Evolutionary conservation across 129 eudicot genomes (phyloP), one percentile per base, ranked within the genome.

Genomic region (Erigeron canadensis): DNA sequence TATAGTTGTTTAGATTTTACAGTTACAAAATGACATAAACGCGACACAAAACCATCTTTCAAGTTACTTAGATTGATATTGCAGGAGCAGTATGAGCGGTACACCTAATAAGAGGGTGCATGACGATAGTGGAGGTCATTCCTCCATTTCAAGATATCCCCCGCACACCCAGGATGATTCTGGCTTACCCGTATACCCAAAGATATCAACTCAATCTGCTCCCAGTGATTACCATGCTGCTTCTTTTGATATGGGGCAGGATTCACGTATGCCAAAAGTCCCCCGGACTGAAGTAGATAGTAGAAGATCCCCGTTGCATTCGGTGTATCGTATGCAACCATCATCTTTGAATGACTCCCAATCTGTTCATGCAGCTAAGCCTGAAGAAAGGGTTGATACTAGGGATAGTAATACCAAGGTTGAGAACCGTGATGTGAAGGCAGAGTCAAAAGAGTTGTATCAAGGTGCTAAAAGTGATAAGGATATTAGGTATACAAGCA

Each of bases 91-190:
- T 34, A 90, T 90, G 97, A 90, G 95, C 80, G 75, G 78, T 66
- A 83, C 97, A 15, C 95, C 97, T 18, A 87, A 80, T 70, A 90
- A 86, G 73, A 85, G 95, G 80, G 48, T 67, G 63, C 95, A 85
- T 50, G 95, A 90, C 63, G 95, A 90, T 39, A 82, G 79, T 51
- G 97, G 89, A 75, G 84, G 90, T 68, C 94, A 90, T 78, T 70
- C 90, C 28, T 85, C 96, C 47, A 67, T 71, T 48, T 75, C 83
- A 17, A 83, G 88, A 63, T 85, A 79, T 70, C 67, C 90, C 16
- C 34, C 34, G 34, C 95, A 85, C 75, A 42, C 60, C 34, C 82
- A 65, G 43, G 96, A 90, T n/a, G 95, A 87, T 55, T 86, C 89
- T 64, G 87, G 84, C 86, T 13, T 77, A 71, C 61, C 48, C 40